Evolutionary conservation across 306 rosid species (phyloP).

Genomic region (Hippophae tibetana): DNA sequence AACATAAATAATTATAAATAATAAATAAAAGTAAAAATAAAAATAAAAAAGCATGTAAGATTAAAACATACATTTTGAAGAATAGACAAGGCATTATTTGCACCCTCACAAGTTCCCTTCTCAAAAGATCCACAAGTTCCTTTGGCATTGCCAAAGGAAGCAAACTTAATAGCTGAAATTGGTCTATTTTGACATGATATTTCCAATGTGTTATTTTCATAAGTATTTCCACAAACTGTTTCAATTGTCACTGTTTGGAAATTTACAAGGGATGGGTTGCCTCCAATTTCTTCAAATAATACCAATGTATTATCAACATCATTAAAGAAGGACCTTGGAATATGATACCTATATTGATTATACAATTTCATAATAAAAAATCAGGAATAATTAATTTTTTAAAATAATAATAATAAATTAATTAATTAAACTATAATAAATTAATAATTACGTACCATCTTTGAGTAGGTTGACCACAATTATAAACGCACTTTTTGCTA

Average conservation of each 20-base stretch:
- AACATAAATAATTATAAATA: neutral
- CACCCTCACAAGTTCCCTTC: constrained; percentile 28
- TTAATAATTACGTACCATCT: constrained; percentile 22
- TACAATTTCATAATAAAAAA: neutral
- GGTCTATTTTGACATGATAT: constrained; percentile 29
- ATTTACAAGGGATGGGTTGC: constrained; percentile 30
- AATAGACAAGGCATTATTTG: constrained; percentile 14
- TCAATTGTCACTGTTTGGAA: constrained; percentile 27
- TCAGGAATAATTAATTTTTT: too few species aligned
- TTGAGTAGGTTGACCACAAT: constrained; percentile 48
- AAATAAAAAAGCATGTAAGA: neutral
- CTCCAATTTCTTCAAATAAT: constrained; percentile 53
- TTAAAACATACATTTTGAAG: constrained; percentile 11
- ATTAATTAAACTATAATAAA: neutral
- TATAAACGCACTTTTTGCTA: constrained; percentile 29
- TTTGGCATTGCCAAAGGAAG: constrained; percentile 39
- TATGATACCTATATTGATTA: constrained; percentile 35
- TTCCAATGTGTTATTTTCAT: constrained; percentile 31
- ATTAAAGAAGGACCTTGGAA: constrained; percentile 29
- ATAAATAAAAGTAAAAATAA: neutral
- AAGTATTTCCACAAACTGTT: constrained; percentile 24
- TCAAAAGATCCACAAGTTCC: constrained; percentile 38
- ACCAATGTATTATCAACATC: constrained; percentile 33
- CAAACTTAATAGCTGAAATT: constrained; percentile 35
- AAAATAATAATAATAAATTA: neutral